A percentile compares a stretch with the other conserved stretches of the same genome.
Evolutionary conservation across 345 rosid genomes (phyloP).

Genomic region (Citrus maxima): DNA sequence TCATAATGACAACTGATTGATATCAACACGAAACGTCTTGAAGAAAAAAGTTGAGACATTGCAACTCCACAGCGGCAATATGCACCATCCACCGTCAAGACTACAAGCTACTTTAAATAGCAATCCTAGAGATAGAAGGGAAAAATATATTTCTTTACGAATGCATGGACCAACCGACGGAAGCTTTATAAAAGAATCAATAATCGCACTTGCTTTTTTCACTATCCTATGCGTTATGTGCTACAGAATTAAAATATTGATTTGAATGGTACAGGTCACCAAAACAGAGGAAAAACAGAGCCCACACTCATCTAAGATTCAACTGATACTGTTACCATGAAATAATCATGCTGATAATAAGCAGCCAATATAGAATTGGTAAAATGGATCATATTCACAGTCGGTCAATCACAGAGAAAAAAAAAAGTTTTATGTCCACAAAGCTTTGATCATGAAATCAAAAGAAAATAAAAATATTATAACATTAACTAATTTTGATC

Average conservation of each 20-base stretch:
- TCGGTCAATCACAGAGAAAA: background rate
- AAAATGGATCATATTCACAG: background rate
- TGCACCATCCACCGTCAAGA: background rate
- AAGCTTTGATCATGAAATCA: background rate
- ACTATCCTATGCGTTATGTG: background rate
- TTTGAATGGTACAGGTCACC: background rate
- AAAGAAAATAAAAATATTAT: background rate
- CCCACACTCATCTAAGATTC: background rate
- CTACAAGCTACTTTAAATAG: background rate
- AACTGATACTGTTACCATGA: background rate
- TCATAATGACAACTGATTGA: too few relatives aligned
- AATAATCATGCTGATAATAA: background rate
- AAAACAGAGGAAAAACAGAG: background rate
- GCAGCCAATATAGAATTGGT: background rate
- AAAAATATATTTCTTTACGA: background rate
- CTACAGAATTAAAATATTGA: background rate
- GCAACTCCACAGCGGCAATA: conserved; percentile 7
- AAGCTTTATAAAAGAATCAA: background rate
- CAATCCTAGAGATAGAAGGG: background rate
- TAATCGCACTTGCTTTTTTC: background rate
- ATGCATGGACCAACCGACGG: background rate
- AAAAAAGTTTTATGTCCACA: too few relatives aligned
- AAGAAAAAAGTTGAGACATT: background rate
- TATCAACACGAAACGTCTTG: background rate
- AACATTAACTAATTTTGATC: background rate